phyloP scores from a whole-genome alignment of 805 yeast genomes.

The Kodamaea restingae region DNA sequence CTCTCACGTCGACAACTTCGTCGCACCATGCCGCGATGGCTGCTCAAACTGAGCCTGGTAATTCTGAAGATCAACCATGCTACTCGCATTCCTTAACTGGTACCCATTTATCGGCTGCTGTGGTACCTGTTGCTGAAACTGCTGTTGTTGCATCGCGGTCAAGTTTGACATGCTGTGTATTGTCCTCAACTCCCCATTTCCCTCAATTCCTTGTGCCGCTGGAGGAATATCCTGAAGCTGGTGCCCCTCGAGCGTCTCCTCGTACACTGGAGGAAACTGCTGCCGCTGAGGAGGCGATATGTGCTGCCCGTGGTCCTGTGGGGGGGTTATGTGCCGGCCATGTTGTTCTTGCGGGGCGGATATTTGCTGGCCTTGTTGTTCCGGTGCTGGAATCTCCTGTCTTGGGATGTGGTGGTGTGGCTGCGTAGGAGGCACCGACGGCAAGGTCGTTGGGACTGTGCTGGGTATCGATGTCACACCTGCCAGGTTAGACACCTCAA shows the following conservation, averaged over 20 bases:
- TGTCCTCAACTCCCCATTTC: constrained; percentile 18
- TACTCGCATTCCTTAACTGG: constrained; percentile 24
- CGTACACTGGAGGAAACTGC: not conserved
- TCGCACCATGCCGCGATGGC: constrained; percentile 3
- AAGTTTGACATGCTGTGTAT: constrained; percentile 28
- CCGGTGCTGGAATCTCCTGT: constrained; percentile 2
- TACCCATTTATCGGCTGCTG: constrained; percentile 9
- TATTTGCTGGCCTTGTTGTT: too few species aligned
- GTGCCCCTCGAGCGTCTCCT: constrained; percentile 4
- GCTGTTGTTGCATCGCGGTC: constrained; percentile 16
- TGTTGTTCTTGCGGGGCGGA: too few species aligned
- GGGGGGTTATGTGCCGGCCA: too few species aligned
- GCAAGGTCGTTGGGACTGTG: constrained; percentile 37
- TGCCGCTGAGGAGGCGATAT: not conserved
- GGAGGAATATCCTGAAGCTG: constrained; percentile 9
- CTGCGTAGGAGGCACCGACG: constrained; percentile 8
- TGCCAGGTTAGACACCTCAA: constrained; percentile 21
- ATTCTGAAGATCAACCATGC: constrained; percentile 31
- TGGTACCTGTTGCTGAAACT: constrained; percentile 7
- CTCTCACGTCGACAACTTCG: constrained; percentile 6
- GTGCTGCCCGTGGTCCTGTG: too few species aligned
- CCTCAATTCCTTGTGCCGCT: constrained; percentile 2
- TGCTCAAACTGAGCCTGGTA: constrained; percentile 12
- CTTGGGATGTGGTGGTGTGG: constrained; percentile 4
- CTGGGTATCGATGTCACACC: constrained; percentile 30